Base-by-base conservation (phyloP, 2,329 filamentous ascomycete species). In the Epichloe gansuensis region DNA sequence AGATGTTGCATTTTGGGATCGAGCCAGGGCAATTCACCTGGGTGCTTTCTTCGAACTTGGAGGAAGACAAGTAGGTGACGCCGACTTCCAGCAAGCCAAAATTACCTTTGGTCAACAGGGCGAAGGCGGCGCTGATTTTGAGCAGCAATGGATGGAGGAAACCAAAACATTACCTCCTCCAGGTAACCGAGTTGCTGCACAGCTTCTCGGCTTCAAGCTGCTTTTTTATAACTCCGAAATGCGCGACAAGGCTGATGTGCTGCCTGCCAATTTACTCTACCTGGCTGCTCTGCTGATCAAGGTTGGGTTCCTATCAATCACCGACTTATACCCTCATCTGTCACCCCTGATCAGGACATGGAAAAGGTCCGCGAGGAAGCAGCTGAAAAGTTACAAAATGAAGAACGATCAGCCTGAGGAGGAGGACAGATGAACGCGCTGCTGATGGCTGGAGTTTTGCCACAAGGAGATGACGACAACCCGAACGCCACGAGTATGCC, bases 201-300 rank as follows among this genome's bases (percentile, higher is more conserved):
- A 97, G 65, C 78, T 98, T 3, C 82, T 98, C 13, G 93, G 93
- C 4, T 98, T 98, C 76, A 98, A 98, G 69, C 78, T 98, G 49
- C 87, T 88, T 13, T 98, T 95, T 67, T 98, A 98, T 64, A 86
- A 88, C 42, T 94, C 89, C 0, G 75, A 83, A 31, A 83, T 86
- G 38, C 81, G 91, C 52, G 82, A 88, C 55, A 78, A 83, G 51
- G 74, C 78, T 1, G 93, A 97, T 62, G 76, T 83, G 3, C 75
- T 97, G 2, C 93, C 93, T 0, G 88, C 93, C 41, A 98, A 98
- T 60, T 76, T 98, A 3, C 88, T 97, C 34, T 95, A 93, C 59
- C 78, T 98, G 17, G 86, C 91, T 0, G 91, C 93, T 1, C 78
- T 97, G 37, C 79, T 98, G 34, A 91, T 98, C 70, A 98, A 98